A percentile compares a stretch with the other conserved stretches of the same genome.
phyloP scores from a whole-genome alignment of 495 filamentous ascomycete species.

The Corynascus novoguineensis region DNA sequence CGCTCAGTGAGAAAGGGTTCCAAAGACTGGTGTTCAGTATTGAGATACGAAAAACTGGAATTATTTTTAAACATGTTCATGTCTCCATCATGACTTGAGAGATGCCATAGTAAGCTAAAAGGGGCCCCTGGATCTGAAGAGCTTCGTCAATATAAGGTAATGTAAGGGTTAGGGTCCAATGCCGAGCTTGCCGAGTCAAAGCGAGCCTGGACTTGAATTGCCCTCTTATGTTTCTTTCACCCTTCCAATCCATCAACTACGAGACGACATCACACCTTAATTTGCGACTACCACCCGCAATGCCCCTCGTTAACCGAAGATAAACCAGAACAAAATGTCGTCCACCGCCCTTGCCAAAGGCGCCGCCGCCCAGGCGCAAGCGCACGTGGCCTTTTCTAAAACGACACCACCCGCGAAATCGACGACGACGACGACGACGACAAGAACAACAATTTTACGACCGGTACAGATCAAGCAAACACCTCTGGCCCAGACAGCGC shows the following conservation, averaged over 20 bases:
- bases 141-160: neutral
- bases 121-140: too few species aligned
- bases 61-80: too few species aligned
- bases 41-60: too few species aligned
- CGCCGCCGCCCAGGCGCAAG: constrained; percentile 9
- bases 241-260: neutral
- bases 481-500: constrained; percentile 28
- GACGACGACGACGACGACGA: neutral
- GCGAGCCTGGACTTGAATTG: constrained; percentile 6
- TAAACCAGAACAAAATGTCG: constrained; percentile 30
- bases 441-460: constrained; percentile 15
- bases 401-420: neutral
- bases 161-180: constrained; percentile 25
- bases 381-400: neutral
- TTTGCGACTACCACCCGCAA: constrained; percentile 14
- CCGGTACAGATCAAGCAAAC: constrained; percentile 33
- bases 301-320: constrained; percentile 34
- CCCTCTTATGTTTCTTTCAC: neutral
- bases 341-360: constrained; percentile 19
- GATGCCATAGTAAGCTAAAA: too few species aligned
- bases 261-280: too few species aligned
- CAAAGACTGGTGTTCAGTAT: too few species aligned
- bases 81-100: too few species aligned
- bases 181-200: constrained; percentile 4
- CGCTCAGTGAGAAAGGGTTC: constrained; percentile 13